These are phyloP conservation scores for Soucietia sequanensis DNA, from an alignment of 805 yeast species.

Conservation along the genomic window DNA sequence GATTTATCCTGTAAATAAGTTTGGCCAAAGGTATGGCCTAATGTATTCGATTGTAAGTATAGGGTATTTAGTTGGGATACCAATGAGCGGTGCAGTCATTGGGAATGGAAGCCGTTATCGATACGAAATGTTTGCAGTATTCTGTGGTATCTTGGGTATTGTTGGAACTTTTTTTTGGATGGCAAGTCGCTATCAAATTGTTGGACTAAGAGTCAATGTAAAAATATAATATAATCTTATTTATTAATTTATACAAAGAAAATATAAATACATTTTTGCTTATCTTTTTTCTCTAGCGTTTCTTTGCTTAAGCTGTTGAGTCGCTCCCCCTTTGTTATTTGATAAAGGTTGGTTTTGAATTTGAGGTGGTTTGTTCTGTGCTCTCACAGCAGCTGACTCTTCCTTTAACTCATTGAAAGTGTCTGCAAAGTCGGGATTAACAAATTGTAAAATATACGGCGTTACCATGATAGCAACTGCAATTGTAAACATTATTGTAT, in stretches of 20 bases:
- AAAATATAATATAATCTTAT: conserved; percentile 14
- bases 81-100: conserved; percentile 35
- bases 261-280: too few species aligned
- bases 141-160: conserved; percentile 29
- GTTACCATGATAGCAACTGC: conserved; percentile 27
- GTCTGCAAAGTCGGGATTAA: conserved; percentile 40
- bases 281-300: too few species aligned
- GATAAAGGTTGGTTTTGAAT: background rate
- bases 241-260: too few species aligned
- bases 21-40: conserved; percentile 69
- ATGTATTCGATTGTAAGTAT: conserved; percentile 57
- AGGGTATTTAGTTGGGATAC: conserved; percentile 36
- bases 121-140: conserved; percentile 31
- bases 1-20: conserved; percentile 59
- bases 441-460: conserved; percentile 28
- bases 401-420: conserved; percentile 21
- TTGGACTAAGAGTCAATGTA: conserved; percentile 25
- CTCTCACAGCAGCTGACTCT: conserved; percentile 6
- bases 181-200: conserved; percentile 27
- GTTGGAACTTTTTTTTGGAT: conserved; percentile 28
- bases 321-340: background rate
- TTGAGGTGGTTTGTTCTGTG: background rate
- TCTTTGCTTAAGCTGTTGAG: conserved; percentile 1
- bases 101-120: conserved; percentile 26
- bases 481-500: conserved; percentile 31